Base-by-base conservation (phyloP, 768 basidiomycete genomes). In the Lactifluus rugatus region DNA sequence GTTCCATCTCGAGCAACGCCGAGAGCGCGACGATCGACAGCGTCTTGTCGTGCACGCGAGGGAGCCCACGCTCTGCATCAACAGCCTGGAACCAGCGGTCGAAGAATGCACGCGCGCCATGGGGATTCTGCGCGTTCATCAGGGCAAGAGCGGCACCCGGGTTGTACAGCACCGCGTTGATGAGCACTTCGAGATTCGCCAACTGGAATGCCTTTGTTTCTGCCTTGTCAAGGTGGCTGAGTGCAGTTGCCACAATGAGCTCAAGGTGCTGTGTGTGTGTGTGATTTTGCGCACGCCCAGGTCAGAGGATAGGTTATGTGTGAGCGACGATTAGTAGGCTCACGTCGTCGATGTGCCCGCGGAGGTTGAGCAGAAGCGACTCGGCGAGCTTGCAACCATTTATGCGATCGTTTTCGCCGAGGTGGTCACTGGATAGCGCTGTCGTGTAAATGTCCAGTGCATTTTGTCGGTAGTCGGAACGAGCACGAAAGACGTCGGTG, bases 41-140 rank as follows among this genome's bases (percentile, higher is more conserved):
- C 71, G 87, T 91, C 79, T 93, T 92, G 72, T 94, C 91, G 67
- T 95, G 91, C 45, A 95, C 90, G 19, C 91, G 81, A 13, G 89
- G 88, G 36, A 93, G 77, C 48, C 76, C 78, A 25, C 69, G 74
- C 32, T 77, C 74, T 37, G 62, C 67, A 57, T 82, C 83, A 70
- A 92, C 87, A 11, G 82, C 81, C 11, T 71, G 78, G 68, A 93
- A 93, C 91, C 91, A 94, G 62, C 75, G 78, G 67, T 89, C 82
- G 67, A 94, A 92, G 76, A 94, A 91, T n/a, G 70, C 66, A 37
- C 85, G 82, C 0, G 86, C 79, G 37, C 77, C 73, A n/a, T 83
- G 83, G 0, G 82, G 71, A 25, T 75, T 75, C 65, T 76, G 71
- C 32, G 63, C 70, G 66, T 89, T 87, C 76, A 94, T 86, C 55